A percentile compares a stretch with the other conserved stretches of the same genome.
Evolutionary conservation across 371 early-diverging fungal species (phyloP).

Genomic region (Apophysomyces trapeziformis): DNA sequence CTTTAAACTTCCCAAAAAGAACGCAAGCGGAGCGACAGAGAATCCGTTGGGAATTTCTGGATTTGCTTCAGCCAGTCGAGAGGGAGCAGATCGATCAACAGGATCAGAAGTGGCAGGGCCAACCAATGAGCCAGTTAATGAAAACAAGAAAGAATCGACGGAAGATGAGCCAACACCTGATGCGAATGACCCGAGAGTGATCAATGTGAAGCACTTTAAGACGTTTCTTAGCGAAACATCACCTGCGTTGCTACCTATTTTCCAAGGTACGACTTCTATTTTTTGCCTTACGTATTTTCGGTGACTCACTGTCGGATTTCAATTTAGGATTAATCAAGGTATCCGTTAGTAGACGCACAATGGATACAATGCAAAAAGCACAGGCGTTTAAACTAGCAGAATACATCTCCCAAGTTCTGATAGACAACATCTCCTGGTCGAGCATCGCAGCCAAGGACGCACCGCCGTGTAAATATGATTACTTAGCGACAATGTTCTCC

Average conservation of each 20-base stretch:
- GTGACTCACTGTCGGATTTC: not conserved
- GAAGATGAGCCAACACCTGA: constrained; percentile 38
- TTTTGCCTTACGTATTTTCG: not conserved
- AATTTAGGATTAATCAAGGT: constrained; percentile 66
- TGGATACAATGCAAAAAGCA: constrained; percentile 55
- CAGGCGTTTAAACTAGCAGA: constrained; percentile 65
- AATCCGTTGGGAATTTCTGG: constrained; percentile 49
- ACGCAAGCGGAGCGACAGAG: constrained; percentile 21
- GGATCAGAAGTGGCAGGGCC: constrained; percentile 18
- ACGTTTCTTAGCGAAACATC: constrained; percentile 72
- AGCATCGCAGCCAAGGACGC: constrained; percentile 33
- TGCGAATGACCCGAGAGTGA: constrained; percentile 61
- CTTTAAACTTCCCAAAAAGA: constrained; percentile 37
- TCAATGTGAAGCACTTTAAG: constrained; percentile 72
- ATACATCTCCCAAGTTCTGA: constrained; percentile 53
- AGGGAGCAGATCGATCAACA: constrained; percentile 18
- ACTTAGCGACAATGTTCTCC: constrained; percentile 56
- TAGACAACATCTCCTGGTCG: constrained; percentile 57
- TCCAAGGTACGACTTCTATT: constrained; percentile 61
- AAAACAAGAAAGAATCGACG: constrained; percentile 29
- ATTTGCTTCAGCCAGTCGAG: constrained; percentile 11
- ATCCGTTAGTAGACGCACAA: constrained; percentile 64
- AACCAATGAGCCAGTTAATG: constrained; percentile 2
- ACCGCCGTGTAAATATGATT: constrained; percentile 55
- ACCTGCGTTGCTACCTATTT: constrained; percentile 63